A percentile compares a stretch with the other conserved stretches of the same genome.
phyloP scores from a whole-genome alignment of 2,329 filamentous ascomycete genomes.

The Chaetomium sp. region DNA sequence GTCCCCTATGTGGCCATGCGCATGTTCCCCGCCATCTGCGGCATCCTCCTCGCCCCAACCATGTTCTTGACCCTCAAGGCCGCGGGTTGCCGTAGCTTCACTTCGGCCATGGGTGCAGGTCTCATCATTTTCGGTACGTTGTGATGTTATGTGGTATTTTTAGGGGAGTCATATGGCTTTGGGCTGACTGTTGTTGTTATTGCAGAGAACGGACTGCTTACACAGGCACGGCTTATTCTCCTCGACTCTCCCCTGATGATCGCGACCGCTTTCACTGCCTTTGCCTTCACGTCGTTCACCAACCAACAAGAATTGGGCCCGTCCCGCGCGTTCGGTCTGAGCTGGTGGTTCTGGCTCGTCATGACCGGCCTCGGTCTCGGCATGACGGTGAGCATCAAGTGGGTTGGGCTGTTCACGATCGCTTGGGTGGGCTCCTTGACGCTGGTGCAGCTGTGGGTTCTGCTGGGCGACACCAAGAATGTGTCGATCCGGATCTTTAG shows the following conservation, averaged over 20 bases:
- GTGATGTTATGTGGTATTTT: neutral
- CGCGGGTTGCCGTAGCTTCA: conserved; percentile 78
- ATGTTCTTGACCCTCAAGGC: conserved; percentile 96
- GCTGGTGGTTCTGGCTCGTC: conserved; percentile 97
- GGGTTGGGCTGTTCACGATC: conserved; percentile 98
- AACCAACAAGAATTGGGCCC: conserved; percentile 96
- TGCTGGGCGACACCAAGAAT: conserved; percentile 81
- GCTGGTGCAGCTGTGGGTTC: conserved; percentile 85
- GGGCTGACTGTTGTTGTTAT: conserved; percentile 14
- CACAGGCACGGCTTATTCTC: conserved; percentile 90
- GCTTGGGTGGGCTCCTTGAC: conserved; percentile 95
- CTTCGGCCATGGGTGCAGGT: conserved; percentile 73
- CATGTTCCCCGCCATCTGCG: conserved; percentile 81
- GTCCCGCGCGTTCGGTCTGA: conserved; percentile 74
- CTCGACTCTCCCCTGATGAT: conserved; percentile 92
- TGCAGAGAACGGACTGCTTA: conserved; percentile 87
- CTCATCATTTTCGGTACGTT: conserved; percentile 83
- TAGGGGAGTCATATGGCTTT: conserved; percentile 17
- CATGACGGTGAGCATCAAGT: conserved; percentile 92
- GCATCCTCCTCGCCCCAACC: conserved; percentile 78
- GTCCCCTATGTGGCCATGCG: conserved; percentile 99
- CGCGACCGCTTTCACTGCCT: conserved; percentile 84
- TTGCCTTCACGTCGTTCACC: conserved; percentile 86
- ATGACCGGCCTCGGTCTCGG: conserved; percentile 83
- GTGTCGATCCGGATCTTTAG: conserved; percentile 80